Evolutionary conservation across 78 protist genomes (phyloP).

Genomic region (Chrysochromulina parva): DNA sequence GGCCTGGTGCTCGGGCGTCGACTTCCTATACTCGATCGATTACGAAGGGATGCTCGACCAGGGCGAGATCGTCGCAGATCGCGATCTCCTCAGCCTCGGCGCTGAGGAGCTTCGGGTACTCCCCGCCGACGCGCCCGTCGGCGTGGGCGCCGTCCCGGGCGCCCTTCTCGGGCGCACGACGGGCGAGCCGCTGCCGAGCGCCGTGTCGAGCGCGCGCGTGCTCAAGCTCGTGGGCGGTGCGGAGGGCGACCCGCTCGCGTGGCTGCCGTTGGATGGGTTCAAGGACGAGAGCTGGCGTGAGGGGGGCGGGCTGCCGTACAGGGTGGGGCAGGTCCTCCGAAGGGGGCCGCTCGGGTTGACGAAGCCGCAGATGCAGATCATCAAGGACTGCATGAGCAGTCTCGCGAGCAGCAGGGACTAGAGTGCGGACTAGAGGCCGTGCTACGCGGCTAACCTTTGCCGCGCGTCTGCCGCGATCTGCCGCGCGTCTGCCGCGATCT

Average conservation of each 20-base stretch:
- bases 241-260: not conserved
- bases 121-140: too few relatives aligned
- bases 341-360: not conserved
- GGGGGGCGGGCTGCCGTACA: not conserved
- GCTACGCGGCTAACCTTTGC: too few relatives aligned
- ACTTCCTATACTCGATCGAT: not conserved
- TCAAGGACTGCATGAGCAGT: not conserved
- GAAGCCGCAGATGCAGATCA: not conserved
- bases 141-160: too few relatives aligned
- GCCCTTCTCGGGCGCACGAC: too few relatives aligned
- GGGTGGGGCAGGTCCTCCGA: not conserved
- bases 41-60: not conserved
- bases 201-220: not conserved
- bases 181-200: not conserved
- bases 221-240: not conserved
- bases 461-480: too few relatives aligned
- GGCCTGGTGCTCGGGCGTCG: constrained; percentile 9
- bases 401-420: not conserved
- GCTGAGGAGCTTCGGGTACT: too few relatives aligned
- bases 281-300: not conserved
- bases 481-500: too few relatives aligned
- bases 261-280: not conserved
- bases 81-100: too few relatives aligned
- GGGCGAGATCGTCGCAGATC: too few relatives aligned
- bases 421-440: too few relatives aligned